Evolutionary conservation across 495 filamentous ascomycete species (phyloP), one percentile per base, ranked within the genome.

Genomic region (Aspergillus leporis): DNA sequence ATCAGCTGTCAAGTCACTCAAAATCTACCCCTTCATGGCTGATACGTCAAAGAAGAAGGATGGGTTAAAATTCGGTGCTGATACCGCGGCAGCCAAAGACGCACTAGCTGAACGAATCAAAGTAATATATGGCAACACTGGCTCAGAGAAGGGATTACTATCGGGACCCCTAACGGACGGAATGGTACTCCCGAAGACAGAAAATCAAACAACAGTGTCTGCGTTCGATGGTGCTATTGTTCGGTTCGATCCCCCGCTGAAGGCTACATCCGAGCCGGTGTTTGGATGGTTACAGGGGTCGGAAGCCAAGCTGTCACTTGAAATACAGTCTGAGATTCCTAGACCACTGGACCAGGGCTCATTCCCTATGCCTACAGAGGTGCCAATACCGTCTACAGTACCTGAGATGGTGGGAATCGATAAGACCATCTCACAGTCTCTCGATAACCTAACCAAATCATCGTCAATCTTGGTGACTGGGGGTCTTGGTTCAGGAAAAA

Each of bases 381-480:
- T 89, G 40, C 68, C 78, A 2, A 66, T 89, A 4, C 81, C 83
- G 19, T 55, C 76, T 6, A 65, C 69, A 10, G 70, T 79, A 50
- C 82, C 90, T 5, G 63, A 80, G n/a, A 77, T 98, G 64, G 90
- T 97, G 28, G 93, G 92, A 4, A 91, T 98, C 55, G 93, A 97
- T 63, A 73, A 78, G 2, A 74, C 95, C 0, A 85, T 93, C 40
- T 75, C 80, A 4, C 84, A 93, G 61, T 76, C 94, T 21, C 75
- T 83, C 22, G 83, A 81, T 13, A 88, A 92, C 61, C 73, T 98
- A 14, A 85, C 85, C 2, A 90, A 95, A 56, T 85, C 89, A 56
- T 96, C 92, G 0, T 97, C 95, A 0, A 89, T 97, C 7, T 78
- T 98, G 19, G 68, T 98, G 41, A 91, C 91, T 0, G 94, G 94